Base-by-base conservation (phyloP, 2,329 filamentous ascomycete species). In the Dactylellina haptotyla region DNA sequence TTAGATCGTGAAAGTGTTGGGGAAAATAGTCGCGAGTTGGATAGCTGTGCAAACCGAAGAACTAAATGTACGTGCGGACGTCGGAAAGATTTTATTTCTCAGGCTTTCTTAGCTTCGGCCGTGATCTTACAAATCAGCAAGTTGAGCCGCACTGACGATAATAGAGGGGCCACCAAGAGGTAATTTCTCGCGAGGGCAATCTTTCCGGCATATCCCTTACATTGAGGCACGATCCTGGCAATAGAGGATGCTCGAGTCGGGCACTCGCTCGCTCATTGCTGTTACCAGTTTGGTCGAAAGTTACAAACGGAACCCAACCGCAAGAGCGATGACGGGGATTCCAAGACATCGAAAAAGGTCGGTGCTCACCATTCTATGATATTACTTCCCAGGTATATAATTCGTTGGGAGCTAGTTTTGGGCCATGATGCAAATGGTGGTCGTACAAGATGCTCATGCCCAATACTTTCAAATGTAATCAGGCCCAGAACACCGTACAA, bases 401-500 rank as follows among this genome's bases (percentile, higher is more conserved):
- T 43, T 57, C 37, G 53, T 43, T 37, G 25, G 46, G 46, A 4
- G 4, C 43, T 5, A 23, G 18, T 20, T 25, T 53, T 25, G n/a
- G 2, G 25, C 32, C 53, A 57, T 43, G 53, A 57, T 43, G 37
- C 34, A 28, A 5, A 5, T 54, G 30, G 30, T 16, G 30, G 53
- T 57, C 37, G 53, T 20, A 57, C 53, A 57, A 39, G 53, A 20
- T 43, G 23, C 37, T 23, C 53, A 57, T 57, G 53, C 3, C 53
- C 34, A 41, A 56, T 46, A 30, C 20, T 50, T 32, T 12, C 10
- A 39, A 58, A 28, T 50, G n/a, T n/a, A n/a, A n/a, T 20, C 39
- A 39, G 62, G 51, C 48, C 50, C 50, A 56, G 61, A 65, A 65
- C 50, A 30, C n/a, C n/a, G n/a, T n/a, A n/a, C n/a, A n/a, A n/a